phyloP scores from a whole-genome alignment of 78 protist species.

The Cavenderia fasciculata region DNA sequence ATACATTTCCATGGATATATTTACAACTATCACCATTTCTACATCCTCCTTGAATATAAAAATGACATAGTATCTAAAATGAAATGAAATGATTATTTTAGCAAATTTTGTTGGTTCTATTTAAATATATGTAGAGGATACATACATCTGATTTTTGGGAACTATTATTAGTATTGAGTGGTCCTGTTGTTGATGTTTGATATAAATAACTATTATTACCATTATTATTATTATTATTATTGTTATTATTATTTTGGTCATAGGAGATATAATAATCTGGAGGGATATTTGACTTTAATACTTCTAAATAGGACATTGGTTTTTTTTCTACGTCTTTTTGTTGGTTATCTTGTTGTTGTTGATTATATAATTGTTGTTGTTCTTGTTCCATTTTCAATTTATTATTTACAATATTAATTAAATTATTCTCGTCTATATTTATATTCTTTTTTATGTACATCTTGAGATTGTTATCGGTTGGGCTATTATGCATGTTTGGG shows the following conservation, averaged over 20 bases:
- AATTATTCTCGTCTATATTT: not conserved
- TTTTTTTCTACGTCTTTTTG: slow-evolving; percentile 9
- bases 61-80: slow-evolving; percentile 51
- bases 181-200: not conserved
- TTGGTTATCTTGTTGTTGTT: not conserved
- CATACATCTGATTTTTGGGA: not conserved
- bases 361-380: not conserved
- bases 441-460: too few species aligned
- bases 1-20: slow-evolving; percentile 47
- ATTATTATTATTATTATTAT: not conserved
- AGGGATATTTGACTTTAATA: slow-evolving; percentile 54
- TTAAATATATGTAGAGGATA: too few species aligned
- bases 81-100: too few species aligned
- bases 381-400: not conserved
- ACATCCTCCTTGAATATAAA: slow-evolving; percentile 41
- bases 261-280: slow-evolving; percentile 41
- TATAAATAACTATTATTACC: not conserved
- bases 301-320: slow-evolving; percentile 60
- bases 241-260: slow-evolving; percentile 15
- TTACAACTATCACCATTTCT: slow-evolving; percentile 64
- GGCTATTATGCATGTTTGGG: not conserved
- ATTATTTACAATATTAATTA: not conserved
- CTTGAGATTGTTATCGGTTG: not conserved
- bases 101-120: not conserved
- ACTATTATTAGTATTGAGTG: not conserved